These are phyloP conservation scores for Andrographis paniculata DNA, from an alignment of 305 asterid genomes.

Conservation along the genomic window DNA sequence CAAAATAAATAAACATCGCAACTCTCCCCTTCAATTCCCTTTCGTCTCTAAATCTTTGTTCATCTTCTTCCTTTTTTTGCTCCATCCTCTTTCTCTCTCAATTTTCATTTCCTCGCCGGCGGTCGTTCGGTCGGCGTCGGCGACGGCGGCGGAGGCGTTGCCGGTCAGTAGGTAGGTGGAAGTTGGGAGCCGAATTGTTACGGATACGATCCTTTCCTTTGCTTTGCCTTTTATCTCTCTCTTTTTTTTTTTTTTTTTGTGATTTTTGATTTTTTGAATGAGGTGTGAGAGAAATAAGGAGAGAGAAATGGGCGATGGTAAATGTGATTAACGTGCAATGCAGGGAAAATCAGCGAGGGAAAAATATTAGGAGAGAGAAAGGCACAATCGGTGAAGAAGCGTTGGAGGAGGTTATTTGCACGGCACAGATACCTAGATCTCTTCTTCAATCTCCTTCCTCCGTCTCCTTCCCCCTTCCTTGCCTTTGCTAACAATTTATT, in stretches of 20 bases:
- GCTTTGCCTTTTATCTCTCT: no score
- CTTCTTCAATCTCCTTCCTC: conserved; percentile 63
- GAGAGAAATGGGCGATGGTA: conserved; percentile 24
- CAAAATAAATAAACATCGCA: neutral
- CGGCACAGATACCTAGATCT: conserved; percentile 91
- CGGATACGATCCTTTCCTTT: no score
- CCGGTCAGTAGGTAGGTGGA: no score
- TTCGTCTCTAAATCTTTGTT: no score
- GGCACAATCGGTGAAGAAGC: conserved; percentile 43
- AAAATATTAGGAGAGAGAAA: conserved; percentile 60
- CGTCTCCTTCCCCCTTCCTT: conserved; percentile 40
- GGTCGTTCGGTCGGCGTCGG: no score
- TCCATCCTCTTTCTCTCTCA: neutral
- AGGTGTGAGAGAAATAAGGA: conserved; percentile 20
- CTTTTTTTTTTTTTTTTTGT: no score
- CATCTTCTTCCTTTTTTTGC: neutral
- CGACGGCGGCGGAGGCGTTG: no score
- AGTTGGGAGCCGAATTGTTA: no score
- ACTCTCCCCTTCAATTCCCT: neutral
- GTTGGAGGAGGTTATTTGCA: conserved; percentile 71
- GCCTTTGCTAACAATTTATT: conserved; percentile 79
- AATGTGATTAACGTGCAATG: conserved; percentile 79
- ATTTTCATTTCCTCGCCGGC: neutral
- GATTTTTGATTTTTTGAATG: neutral
- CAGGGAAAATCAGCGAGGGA: conserved; percentile 44